Evolutionary conservation across 2,329 filamentous ascomycete genomes (phyloP).

Genomic region (Monilinia vaccinii-corymbosi): DNA sequence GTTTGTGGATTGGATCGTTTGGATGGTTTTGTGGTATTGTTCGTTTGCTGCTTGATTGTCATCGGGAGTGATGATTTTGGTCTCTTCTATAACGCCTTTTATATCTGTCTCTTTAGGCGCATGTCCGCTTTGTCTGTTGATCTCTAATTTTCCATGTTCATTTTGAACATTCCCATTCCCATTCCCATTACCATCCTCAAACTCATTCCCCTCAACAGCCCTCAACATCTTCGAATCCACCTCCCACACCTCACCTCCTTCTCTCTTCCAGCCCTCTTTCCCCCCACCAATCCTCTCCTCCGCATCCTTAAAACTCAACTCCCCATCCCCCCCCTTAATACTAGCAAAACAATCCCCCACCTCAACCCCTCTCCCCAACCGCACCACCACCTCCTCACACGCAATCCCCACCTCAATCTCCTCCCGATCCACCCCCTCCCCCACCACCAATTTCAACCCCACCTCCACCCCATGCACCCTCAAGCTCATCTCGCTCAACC

Average conservation of each 20-base stretch:
- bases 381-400: conserved; percentile 39
- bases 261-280: conserved; percentile 22
- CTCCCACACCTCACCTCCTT: conserved; percentile 34
- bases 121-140: conserved; percentile 20
- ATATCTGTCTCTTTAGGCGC: conserved; percentile 31
- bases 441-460: conserved; percentile 41
- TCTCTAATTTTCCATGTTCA: conserved; percentile 15
- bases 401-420: conserved; percentile 45
- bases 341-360: conserved; percentile 45
- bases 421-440: conserved; percentile 30
- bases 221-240: conserved; percentile 37
- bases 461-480: conserved; percentile 44
- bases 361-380: conserved; percentile 40
- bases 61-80: conserved; percentile 33
- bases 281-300: neutral
- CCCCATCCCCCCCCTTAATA: conserved; percentile 35
- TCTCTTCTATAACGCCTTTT: conserved; percentile 31
- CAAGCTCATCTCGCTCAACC: conserved; percentile 39
- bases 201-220: conserved; percentile 31
- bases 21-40: conserved; percentile 35
- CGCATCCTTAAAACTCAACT: conserved; percentile 17
- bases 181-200: conserved; percentile 16
- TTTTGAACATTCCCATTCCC: neutral
- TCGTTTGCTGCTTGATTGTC: conserved; percentile 36
- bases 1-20: conserved; percentile 33